Evolutionary conservation across 495 filamentous ascomycete genomes (phyloP), one percentile per base, ranked within the genome.

Genomic region (Aeminium ludgeri): DNA sequence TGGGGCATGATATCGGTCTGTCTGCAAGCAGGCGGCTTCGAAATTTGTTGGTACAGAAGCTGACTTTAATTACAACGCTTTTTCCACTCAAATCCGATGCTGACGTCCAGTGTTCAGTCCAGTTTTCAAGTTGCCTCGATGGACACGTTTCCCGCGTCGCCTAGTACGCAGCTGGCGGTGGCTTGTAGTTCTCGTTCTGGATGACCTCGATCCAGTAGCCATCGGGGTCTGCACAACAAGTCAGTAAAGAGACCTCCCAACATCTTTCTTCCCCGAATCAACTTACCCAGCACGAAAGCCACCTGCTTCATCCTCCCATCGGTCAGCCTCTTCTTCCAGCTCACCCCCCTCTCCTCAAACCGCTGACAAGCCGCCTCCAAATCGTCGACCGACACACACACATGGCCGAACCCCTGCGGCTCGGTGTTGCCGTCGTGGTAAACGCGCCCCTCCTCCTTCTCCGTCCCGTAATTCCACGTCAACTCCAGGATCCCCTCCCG

Each of bases 391-490:
- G 78, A 73, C 37, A 97, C 64, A 55, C 80, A 84, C 45, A 91
- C 83, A 53, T 91, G 84, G 0, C 87, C 87, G 51, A 93, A 97
- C 20, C 89, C 89, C 58, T 95, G 83, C 1, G 86, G 89, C 59
- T 91, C 65, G 16, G 73, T 64, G 58, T 97, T 97, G 8, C 89
- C 89, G 49, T 91, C 76, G 55, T 97, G 89, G 55, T 97, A 97
- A 32, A 75, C 76, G 52, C 85, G 84, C 34, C 68, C 64, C 41
- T 76, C 67, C 50, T 95, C 74, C 54, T 82, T 87, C 67, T 97
- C 89, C 2, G 89, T 95, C 31, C 89, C 89, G 48, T 93, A 89
- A 56, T 97, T 95, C 82, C 84, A 94, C 16, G 86, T 95, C 50
- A 97, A 54, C 63, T 94, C 86, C 10, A 95, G 63, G 38, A 95